Percentiles rank a stretch among this genome's conserved stretches.
Evolutionary conservation across 2,329 filamentous ascomycete species (phyloP).

Genomic region (Cryphonectria parasitica): DNA sequence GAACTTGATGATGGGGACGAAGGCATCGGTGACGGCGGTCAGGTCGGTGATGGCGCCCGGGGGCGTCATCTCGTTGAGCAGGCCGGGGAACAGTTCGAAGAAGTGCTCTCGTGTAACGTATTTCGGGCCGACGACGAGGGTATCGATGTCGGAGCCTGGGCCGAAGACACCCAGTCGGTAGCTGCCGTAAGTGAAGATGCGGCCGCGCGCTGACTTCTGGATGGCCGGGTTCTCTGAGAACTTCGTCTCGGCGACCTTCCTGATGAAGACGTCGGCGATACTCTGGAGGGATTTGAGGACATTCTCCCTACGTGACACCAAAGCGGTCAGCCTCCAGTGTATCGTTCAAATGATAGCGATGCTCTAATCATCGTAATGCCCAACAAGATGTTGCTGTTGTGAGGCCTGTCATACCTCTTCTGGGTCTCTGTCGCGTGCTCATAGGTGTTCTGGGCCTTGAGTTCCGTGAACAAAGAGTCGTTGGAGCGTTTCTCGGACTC

Average conservation of each 20-base stretch:
- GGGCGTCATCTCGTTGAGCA: conserved; percentile 77
- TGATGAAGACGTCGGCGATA: conserved; percentile 86
- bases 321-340: not conserved
- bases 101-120: conserved; percentile 90
- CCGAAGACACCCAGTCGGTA: conserved; percentile 93
- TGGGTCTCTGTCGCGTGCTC: conserved; percentile 82
- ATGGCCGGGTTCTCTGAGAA: conserved; percentile 73
- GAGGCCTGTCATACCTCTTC: conserved; percentile 63
- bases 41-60: conserved; percentile 82
- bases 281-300: conserved; percentile 78
- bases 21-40: conserved; percentile 84
- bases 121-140: conserved; percentile 87
- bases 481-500: conserved; percentile 76
- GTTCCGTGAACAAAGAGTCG: conserved; percentile 78
- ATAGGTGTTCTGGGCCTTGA: conserved; percentile 90
- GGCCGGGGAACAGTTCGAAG: conserved; percentile 83
- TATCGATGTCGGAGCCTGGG: conserved; percentile 97
- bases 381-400: not conserved
- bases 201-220: conserved; percentile 83
- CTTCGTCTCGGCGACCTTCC: conserved; percentile 74
- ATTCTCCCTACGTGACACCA: conserved; percentile 55
- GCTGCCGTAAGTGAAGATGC: conserved; percentile 95
- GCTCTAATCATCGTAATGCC: not conserved
- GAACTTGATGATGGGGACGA: conserved; percentile 97
- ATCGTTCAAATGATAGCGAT: conserved; percentile 1